Base-by-base conservation (phyloP, 2,329 filamentous ascomycete species). In the Curvularia verruculosa region DNA sequence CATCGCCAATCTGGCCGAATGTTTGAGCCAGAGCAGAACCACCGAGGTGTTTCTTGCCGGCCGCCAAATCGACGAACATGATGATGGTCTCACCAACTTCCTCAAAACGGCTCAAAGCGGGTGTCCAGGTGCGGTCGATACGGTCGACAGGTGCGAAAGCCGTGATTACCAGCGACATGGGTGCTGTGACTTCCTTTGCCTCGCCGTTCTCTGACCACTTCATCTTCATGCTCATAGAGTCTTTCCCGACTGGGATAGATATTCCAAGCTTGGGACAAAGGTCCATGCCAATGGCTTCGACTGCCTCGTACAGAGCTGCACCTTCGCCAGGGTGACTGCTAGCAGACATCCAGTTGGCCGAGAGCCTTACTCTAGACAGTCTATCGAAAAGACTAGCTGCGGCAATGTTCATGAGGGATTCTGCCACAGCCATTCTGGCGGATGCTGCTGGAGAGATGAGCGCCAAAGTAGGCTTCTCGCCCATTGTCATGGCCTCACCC, bases 301-400 rank as follows among this genome's bases (percentile, higher is more conserved):
- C 95, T 28, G 93, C 95, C 76, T 97, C 92, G 71, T 96, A 98
- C 29, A 98, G 83, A 15, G 89, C 92, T 37, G 94, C 93, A 39
- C 92, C 93, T 77, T 99, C 95, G 45, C 95, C 95, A 21, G 91
- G 89, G 75, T 97, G 92, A 72, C 88, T 92, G 59, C 93, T 91
- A n/a, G 94, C 94, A 3, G 92, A 93, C 95, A 98, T 98, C 94
- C 94, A 99, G 80, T 99, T 98, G 48, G 94, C 94, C 3, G 93
- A 97, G 9, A 98, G 85, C 74, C 94, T 89, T 60, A 98, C 88
- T 41, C 91, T 87, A 58, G 85, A 85, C 49, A 98, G 81, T 52
- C 90, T 87, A 44, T 89, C 90, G 54, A 88, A 84, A 21, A 89
- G 79, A 73, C 90, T 84, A 19, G 89, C 91, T 53, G 95, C 95